A percentile compares a stretch with the other conserved stretches of the same genome.
Conservation (phyloP, 495 filamentous ascomycete genomes). For the Aspergillus ellipticus region DNA sequence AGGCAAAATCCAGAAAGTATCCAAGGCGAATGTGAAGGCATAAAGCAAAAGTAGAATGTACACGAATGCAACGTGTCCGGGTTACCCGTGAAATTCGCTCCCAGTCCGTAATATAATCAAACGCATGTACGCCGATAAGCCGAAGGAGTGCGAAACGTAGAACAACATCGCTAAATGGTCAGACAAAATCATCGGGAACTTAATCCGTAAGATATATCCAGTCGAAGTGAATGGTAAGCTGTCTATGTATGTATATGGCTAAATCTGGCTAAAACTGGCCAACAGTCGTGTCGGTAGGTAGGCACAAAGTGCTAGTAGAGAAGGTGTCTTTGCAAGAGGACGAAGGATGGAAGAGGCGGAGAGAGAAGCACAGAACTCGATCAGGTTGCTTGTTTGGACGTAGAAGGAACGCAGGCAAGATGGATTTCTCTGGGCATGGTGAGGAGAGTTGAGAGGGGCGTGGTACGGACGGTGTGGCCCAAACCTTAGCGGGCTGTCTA, state of each 20-base stretch:
- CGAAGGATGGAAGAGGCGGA: constrained; percentile 8
- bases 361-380: constrained; percentile 7
- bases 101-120: constrained; percentile 5
- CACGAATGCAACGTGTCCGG: constrained; percentile 15
- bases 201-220: constrained; percentile 23
- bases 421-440: constrained; percentile 8
- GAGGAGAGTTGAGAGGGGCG: constrained; percentile 3
- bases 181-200: constrained; percentile 13
- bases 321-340: constrained; percentile 8
- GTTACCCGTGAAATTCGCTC: constrained; percentile 15
- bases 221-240: constrained; percentile 22
- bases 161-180: constrained; percentile 25
- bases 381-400: constrained; percentile 9
- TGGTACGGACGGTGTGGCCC: not conserved
- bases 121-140: constrained; percentile 20
- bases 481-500: constrained; percentile 8
- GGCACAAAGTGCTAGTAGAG: constrained; percentile 9
- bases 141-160: constrained; percentile 14
- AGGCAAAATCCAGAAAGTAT: not conserved
- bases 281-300: constrained; percentile 18
- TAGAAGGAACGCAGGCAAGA: constrained; percentile 9
- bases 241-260: constrained; percentile 29
- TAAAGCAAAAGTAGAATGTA: constrained; percentile 13
- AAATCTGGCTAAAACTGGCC: constrained; percentile 21
- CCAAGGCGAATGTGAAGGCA: not conserved